phyloP scores from a whole-genome alignment of 192 early-diverging fungal species.

The Coemansia sp. region DNA sequence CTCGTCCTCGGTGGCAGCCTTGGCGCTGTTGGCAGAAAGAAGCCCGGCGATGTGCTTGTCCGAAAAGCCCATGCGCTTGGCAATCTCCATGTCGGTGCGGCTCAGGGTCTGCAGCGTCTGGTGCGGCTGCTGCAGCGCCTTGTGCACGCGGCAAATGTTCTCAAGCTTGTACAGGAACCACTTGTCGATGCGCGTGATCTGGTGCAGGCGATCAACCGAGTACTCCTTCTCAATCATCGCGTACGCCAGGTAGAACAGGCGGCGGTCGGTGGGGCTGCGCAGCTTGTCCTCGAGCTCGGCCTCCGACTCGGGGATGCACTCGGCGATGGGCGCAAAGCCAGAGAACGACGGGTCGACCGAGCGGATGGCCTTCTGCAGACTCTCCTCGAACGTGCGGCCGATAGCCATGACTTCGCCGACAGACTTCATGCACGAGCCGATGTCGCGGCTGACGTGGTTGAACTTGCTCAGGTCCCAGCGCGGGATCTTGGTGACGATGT shows the following conservation, averaged over 20 bases:
- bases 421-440: constrained; percentile 91
- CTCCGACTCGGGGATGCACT: constrained; percentile 66
- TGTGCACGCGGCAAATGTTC: constrained; percentile 69
- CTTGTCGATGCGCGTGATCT: constrained; percentile 89
- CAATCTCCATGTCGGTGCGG: constrained; percentile 70
- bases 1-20: constrained; percentile 56
- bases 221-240: constrained; percentile 85
- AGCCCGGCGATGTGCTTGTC: constrained; percentile 80
- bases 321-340: constrained; percentile 76
- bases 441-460: constrained; percentile 84
- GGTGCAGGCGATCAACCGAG: constrained; percentile 86
- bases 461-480: constrained; percentile 97
- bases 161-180: constrained; percentile 99
- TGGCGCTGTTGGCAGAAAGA: constrained; percentile 25
- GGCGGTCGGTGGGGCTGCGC: constrained; percentile 85
- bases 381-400: constrained; percentile 96
- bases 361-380: constrained; percentile 95
- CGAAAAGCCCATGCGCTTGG: constrained; percentile 89
- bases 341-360: constrained; percentile 81
- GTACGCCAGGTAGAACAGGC: constrained; percentile 85
- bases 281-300: constrained; percentile 86
- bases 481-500: constrained; percentile 81
- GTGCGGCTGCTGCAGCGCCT: constrained; percentile 51
- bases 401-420: constrained; percentile 99
- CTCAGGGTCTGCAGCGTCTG: constrained; percentile 57